A percentile compares a stretch with the other conserved stretches of the same genome.
phyloP scores from a whole-genome alignment of 768 basidiomycete genomes.

The Tylopilus subfusipes region DNA sequence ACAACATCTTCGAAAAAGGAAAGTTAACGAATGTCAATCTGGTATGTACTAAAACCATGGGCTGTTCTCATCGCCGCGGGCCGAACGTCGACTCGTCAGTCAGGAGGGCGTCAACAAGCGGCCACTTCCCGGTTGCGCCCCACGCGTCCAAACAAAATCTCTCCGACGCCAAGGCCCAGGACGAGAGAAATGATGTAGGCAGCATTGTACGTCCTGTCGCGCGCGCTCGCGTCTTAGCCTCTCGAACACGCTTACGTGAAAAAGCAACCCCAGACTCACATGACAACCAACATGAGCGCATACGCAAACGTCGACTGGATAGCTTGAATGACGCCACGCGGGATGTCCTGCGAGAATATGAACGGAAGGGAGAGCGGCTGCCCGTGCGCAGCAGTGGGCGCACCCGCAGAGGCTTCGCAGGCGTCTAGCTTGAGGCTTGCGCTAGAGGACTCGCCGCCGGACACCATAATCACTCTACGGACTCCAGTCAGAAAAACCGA shows the following conservation, averaged over 20 bases:
- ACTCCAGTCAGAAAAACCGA: background rate
- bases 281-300: slow-evolving; percentile 75
- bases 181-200: slow-evolving; percentile 73
- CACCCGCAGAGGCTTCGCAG: background rate
- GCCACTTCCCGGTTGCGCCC: background rate
- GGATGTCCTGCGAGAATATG: slow-evolving; percentile 64
- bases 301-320: slow-evolving; percentile 64
- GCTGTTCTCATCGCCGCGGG: too few species aligned
- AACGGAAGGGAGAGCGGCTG: slow-evolving; percentile 52
- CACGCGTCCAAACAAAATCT: slow-evolving; percentile 60
- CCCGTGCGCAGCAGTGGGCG: slow-evolving; percentile 15
- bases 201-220: slow-evolving; percentile 81
- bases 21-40: too few species aligned
- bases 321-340: slow-evolving; percentile 63
- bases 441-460: background rate
- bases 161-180: slow-evolving; percentile 68
- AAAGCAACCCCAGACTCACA: slow-evolving; percentile 49
- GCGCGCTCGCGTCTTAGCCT: slow-evolving; percentile 1
- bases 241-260: background rate
- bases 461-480: slow-evolving; percentile 7
- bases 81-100: too few species aligned
- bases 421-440: slow-evolving; percentile 2
- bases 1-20: too few species aligned
- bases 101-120: too few species aligned
- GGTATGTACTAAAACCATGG: too few species aligned